Conservation (phyloP, 2,329 filamentous ascomycete genomes). For the Ceratocystis eucalypticola region DNA sequence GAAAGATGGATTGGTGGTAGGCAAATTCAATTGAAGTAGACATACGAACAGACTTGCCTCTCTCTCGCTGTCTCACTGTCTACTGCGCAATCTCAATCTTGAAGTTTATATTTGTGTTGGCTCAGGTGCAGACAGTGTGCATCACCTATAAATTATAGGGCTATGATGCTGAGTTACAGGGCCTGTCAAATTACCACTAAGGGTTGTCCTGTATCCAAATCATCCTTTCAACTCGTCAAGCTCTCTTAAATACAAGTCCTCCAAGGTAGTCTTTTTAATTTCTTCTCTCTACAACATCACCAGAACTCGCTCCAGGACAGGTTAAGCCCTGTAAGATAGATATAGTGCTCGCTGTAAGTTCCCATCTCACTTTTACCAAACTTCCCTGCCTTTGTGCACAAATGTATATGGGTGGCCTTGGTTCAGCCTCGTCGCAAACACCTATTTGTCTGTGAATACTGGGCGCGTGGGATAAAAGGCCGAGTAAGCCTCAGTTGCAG, state of each 20-base stretch:
- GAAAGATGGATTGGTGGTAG: too few species aligned
- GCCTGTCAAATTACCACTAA: not conserved
- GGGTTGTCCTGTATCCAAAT: conserved; percentile 4
- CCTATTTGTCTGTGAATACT: not conserved
- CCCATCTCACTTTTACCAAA: not conserved
- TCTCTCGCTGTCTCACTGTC: too few species aligned
- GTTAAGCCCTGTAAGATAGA: not conserved
- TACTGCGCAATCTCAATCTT: too few species aligned
- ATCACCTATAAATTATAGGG: not conserved
- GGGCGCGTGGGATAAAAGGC: not conserved
- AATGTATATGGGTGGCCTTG: not conserved
- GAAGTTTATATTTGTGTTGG: not conserved
- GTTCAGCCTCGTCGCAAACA: conserved; percentile 19
- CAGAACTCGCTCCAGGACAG: not conserved
- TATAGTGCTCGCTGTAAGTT: conserved; percentile 10
- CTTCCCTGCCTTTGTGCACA: not conserved
- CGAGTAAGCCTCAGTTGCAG: not conserved
- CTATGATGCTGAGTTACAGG: not conserved
- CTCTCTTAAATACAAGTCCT: not conserved
- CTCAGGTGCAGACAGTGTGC: not conserved
- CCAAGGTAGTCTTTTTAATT: not conserved
- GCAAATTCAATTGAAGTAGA: too few species aligned
- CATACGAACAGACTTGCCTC: too few species aligned
- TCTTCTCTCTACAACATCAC: not conserved
- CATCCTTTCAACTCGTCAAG: not conserved